phyloP scores from a whole-genome alignment of 257 asterid species.

The Nicotiana tomentosiformis region DNA sequence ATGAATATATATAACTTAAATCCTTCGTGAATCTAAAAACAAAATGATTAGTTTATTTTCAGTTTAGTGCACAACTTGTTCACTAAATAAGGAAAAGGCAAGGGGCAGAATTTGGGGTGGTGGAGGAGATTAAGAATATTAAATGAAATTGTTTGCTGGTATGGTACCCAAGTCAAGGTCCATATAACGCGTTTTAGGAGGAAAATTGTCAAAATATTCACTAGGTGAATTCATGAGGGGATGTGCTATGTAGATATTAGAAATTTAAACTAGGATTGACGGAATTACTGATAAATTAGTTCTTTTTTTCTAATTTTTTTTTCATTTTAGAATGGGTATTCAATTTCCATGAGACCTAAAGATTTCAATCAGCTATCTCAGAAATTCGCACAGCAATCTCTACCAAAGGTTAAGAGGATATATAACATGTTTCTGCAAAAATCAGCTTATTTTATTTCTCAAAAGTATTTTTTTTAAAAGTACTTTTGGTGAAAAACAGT shows the following conservation, averaged over 20 bases:
- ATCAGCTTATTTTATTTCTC: not conserved
- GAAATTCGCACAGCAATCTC: not conserved
- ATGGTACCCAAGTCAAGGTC: not conserved
- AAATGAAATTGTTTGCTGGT: not conserved
- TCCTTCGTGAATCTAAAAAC: too few species aligned
- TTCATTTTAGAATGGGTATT: not conserved
- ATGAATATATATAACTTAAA: not conserved
- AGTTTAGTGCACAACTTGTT: too few species aligned
- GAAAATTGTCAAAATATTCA: not conserved
- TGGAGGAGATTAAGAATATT: not conserved
- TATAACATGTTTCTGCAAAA: not conserved
- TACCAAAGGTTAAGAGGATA: not conserved
- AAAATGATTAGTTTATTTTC: too few species aligned
- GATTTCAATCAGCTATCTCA: not conserved
- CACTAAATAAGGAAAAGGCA: not conserved
- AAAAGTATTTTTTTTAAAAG: too few species aligned
- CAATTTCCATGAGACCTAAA: not conserved
- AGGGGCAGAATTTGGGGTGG: not conserved
- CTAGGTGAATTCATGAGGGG: not conserved
- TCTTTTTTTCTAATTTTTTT: too few species aligned
- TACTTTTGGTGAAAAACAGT: too few species aligned
- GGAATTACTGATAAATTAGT: not conserved
- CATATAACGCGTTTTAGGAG: not conserved
- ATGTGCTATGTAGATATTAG: not conserved
- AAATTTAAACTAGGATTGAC: not conserved